These are phyloP conservation scores for Sarcodon aspratus DNA, from an alignment of 768 basidiomycete genomes.

Conservation along the genomic window DNA sequence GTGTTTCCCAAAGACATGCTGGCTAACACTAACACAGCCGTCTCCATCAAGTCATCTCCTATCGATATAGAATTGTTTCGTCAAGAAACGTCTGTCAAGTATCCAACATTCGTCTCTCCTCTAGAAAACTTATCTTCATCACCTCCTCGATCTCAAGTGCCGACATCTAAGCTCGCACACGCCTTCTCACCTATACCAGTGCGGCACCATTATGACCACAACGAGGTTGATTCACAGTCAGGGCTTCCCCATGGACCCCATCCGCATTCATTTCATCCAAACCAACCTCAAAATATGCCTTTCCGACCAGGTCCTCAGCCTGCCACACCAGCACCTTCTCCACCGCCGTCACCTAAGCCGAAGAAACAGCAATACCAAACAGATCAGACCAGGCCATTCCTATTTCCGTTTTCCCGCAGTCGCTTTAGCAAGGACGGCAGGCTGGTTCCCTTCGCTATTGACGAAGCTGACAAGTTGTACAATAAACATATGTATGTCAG, in stretches of 20 bases:
- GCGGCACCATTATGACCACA: slow-evolving; percentile 89
- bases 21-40: slow-evolving; percentile 20
- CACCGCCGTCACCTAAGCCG: slow-evolving; percentile 75
- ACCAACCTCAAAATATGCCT: slow-evolving; percentile 21
- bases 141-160: slow-evolving; percentile 18
- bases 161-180: slow-evolving; percentile 66
- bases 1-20: background rate
- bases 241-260: slow-evolving; percentile 23
- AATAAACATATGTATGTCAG: slow-evolving; percentile 85
- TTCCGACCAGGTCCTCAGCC: slow-evolving; percentile 48
- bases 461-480: slow-evolving; percentile 90
- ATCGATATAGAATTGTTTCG: slow-evolving; percentile 85
- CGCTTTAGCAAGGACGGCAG: slow-evolving; percentile 31
- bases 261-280: slow-evolving; percentile 19
- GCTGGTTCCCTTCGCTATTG: slow-evolving; percentile 90
- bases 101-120: slow-evolving; percentile 82
- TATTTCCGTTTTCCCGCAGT: slow-evolving; percentile 85
- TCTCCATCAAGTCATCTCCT: slow-evolving; percentile 81
- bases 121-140: slow-evolving; percentile 14
- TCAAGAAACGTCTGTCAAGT: slow-evolving; percentile 87
- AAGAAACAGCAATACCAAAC: slow-evolving; percentile 99
- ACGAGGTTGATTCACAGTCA: slow-evolving; percentile 43
- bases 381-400: slow-evolving; percentile 85
- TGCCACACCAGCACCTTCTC: slow-evolving; percentile 84
- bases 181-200: slow-evolving; percentile 90